Percentiles rank a stretch among this genome's conserved stretches.
Evolutionary conservation across 2,329 filamentous ascomycete genomes (phyloP).

Genomic region (Daldinia eschscholtzii): DNA sequence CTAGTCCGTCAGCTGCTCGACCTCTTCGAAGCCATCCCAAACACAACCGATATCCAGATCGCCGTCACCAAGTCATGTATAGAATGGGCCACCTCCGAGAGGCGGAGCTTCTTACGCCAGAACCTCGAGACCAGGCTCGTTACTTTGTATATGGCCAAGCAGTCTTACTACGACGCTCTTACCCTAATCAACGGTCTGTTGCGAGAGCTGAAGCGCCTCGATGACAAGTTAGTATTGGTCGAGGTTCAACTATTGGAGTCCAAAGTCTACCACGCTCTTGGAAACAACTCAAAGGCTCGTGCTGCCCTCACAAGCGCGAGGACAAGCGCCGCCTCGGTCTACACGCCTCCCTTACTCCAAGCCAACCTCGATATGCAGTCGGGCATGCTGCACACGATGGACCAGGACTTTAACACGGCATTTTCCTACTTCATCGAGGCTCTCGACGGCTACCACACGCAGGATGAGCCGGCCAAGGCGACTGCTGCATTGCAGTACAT

Average conservation of each 20-base stretch:
- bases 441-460: slow-evolving; percentile 93
- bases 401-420: slow-evolving; percentile 98
- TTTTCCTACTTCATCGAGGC: slow-evolving; percentile 99
- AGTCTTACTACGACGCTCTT: slow-evolving; percentile 96
- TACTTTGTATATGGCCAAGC: slow-evolving; percentile 94
- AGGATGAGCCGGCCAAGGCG: slow-evolving; percentile 89
- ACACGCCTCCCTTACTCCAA: slow-evolving; percentile 94
- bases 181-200: slow-evolving; percentile 96
- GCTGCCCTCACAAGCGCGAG: slow-evolving; percentile 94
- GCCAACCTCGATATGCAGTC: slow-evolving; percentile 99
- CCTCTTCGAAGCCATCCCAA: slow-evolving; percentile 91
- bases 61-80: slow-evolving; percentile 98
- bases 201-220: slow-evolving; percentile 95
- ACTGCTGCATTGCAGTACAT: slow-evolving; percentile 99
- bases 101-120: slow-evolving; percentile 95
- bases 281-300: slow-evolving; percentile 95
- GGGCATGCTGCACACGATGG: slow-evolving; percentile 98
- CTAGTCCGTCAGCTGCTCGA: slow-evolving; percentile 96
- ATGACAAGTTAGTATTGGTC: slow-evolving; percentile 97
- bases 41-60: slow-evolving; percentile 94
- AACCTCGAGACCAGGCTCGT: slow-evolving; percentile 98
- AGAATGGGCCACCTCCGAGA: slow-evolving; percentile 97
- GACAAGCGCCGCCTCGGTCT: slow-evolving; percentile 95
- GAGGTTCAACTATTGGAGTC: slow-evolving; percentile 98
- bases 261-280: slow-evolving; percentile 94